Evolutionary conservation across 2,329 filamentous ascomycete genomes (phyloP).

Genomic region (Fusarium begoniae): DNA sequence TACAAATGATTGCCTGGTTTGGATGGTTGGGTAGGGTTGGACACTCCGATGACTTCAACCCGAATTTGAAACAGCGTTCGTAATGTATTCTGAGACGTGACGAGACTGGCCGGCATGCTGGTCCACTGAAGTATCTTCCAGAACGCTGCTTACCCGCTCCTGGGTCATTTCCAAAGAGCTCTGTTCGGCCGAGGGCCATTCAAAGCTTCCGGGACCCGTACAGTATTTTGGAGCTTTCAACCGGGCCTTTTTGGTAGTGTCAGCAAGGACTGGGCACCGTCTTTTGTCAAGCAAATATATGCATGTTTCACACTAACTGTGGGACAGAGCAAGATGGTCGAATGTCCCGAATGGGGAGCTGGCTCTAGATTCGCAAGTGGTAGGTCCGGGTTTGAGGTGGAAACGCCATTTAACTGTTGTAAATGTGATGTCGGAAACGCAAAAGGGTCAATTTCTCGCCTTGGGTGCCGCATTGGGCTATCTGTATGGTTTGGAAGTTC

Average conservation of each 20-base stretch:
- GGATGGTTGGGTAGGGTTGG: background rate
- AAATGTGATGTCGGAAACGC: background rate
- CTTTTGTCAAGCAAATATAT: background rate
- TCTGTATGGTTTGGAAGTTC: background rate
- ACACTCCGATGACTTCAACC: background rate
- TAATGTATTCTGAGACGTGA: no score
- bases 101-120: no score
- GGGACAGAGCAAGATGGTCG: background rate
- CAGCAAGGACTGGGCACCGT: background rate
- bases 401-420: background rate
- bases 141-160: no score
- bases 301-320: background rate
- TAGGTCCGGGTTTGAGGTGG: background rate
- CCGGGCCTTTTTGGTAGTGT: background rate
- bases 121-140: no score
- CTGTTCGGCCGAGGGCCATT: background rate
- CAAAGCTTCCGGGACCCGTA: background rate
- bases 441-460: background rate
- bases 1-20: background rate
- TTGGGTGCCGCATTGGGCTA: background rate
- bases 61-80: background rate
- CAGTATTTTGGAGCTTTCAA: background rate
- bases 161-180: no score
- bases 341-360: background rate
- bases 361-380: background rate